A percentile compares a stretch with the other conserved stretches of the same genome.
Conservation (phyloP, 352 stramenopile genomes). For the Phytopythium litorale region DNA sequence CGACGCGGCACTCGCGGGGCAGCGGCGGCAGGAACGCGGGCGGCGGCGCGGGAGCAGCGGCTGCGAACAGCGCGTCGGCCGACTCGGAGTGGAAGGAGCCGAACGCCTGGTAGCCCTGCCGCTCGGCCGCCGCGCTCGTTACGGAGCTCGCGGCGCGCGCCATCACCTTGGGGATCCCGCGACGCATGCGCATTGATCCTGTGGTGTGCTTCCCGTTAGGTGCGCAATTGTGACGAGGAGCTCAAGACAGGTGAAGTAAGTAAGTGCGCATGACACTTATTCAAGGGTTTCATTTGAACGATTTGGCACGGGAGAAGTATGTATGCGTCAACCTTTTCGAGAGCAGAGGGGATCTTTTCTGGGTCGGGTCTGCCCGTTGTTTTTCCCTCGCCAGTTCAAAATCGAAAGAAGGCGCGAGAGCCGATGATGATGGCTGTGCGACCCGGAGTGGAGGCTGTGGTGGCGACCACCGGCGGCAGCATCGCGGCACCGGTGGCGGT, state of each 20-base stretch:
- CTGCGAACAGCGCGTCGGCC: conserved; percentile 46
- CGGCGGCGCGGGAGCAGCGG: conserved; percentile 9
- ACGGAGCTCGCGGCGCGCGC: conserved; percentile 2
- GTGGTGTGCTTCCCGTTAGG: no score
- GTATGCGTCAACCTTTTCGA: no score
- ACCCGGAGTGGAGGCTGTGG: not conserved
- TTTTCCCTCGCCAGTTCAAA: not conserved
- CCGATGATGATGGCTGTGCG: not conserved
- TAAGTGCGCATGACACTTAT: no score
- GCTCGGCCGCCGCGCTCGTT: not conserved
- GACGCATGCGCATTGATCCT: no score
- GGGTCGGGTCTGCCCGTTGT: not conserved
- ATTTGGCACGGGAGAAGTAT: no score
- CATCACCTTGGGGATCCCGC: not conserved
- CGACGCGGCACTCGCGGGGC: conserved; percentile 7
- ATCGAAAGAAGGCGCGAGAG: not conserved
- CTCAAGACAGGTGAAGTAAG: no score
- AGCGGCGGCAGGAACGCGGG: conserved; percentile 13
- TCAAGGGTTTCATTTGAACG: no score
- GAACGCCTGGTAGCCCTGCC: conserved; percentile 58
- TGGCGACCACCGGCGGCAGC: not conserved
- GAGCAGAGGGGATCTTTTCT: not conserved
- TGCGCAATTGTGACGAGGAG: no score
- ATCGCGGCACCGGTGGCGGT: not conserved
- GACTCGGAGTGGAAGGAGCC: conserved; percentile 77